Percentiles rank a stretch among this genome's conserved stretches.
phyloP scores from a whole-genome alignment of 139 green algal genomes.

The Pycnococcus provasolii region DNA sequence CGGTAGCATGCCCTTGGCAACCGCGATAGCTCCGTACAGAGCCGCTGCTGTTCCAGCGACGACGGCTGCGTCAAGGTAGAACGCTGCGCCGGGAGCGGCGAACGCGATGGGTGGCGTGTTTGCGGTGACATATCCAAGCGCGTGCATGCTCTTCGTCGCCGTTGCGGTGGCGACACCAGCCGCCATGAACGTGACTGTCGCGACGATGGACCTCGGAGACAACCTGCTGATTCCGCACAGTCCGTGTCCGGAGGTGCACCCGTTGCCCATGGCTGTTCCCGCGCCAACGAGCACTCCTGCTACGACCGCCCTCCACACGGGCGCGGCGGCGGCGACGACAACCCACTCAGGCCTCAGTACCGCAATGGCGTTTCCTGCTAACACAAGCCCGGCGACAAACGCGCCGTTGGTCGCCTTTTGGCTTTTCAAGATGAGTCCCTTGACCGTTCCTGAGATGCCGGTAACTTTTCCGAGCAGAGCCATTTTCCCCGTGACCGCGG shows the following conservation, averaged over 20 bases:
- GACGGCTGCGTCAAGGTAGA: not conserved
- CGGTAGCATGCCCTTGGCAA: not conserved
- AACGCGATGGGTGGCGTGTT: not conserved
- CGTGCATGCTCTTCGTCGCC: not conserved
- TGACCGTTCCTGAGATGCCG: not conserved
- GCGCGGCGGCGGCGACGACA: not conserved
- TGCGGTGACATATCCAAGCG: not conserved
- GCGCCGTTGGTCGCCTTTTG: not conserved
- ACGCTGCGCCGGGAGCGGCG: constrained; percentile 2
- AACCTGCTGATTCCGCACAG: constrained; percentile 48
- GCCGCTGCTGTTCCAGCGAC: not conserved
- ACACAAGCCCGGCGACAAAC: constrained; percentile 11
- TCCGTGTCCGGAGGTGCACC: constrained; percentile 69
- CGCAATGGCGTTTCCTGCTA: not conserved
- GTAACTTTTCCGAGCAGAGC: not conserved
- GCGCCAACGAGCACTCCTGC: constrained; percentile 19
- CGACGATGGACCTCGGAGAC: constrained; percentile 1
- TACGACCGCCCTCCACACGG: not conserved
- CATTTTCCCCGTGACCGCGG: not conserved
- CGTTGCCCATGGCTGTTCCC: constrained; percentile 48
- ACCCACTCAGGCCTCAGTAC: not conserved
- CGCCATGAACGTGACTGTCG: constrained; percentile 47
- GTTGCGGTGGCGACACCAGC: constrained; percentile 25
- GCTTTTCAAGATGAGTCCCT: not conserved
- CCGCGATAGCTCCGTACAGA: no score